A percentile compares a stretch with the other conserved stretches of the same genome.
Evolutionary conservation across 1,284 basidiomycete genomes (phyloP).

Genomic region (Cryptococcus sp.): DNA sequence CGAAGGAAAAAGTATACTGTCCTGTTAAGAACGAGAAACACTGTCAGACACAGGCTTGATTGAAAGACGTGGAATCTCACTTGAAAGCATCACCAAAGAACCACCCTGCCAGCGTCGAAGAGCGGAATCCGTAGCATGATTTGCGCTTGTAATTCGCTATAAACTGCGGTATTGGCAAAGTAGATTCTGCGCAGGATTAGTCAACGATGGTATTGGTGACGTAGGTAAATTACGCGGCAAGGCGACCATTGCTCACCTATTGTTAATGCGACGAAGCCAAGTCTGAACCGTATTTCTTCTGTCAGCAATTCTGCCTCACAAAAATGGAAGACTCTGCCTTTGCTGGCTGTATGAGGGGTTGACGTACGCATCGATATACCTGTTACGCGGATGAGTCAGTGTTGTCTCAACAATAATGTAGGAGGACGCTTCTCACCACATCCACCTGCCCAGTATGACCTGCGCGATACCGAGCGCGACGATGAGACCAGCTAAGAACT

Average conservation of each 20-base stretch:
- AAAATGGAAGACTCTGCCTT: neutral
- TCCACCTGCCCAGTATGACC: constrained; percentile 44
- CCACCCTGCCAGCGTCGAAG: constrained; percentile 55
- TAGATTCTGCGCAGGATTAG: constrained; percentile 49
- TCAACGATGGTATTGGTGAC: neutral
- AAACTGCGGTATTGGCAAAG: constrained; percentile 58
- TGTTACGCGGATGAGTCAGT: constrained; percentile 8
- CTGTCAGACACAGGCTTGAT: neutral
- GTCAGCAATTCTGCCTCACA: constrained; percentile 20
- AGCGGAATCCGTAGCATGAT: constrained; percentile 56
- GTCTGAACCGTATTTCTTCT: constrained; percentile 30
- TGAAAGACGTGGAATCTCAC: constrained; percentile 22
- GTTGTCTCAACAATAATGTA: neutral
- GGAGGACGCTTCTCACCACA: constrained; percentile 33
- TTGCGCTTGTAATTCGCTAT: constrained; percentile 56
- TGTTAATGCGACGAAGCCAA: constrained; percentile 57
- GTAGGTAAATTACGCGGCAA: neutral
- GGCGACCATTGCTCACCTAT: constrained; percentile 42
- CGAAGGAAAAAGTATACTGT: constrained; percentile 55
- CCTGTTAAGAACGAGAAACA: constrained; percentile 23
- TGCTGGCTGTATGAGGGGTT: constrained; percentile 24
- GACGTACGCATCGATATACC: constrained; percentile 49
- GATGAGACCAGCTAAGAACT: constrained; percentile 55
- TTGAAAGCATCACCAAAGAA: constrained; percentile 54
- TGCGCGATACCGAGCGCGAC: constrained; percentile 49